A percentile compares a stretch with the other conserved stretches of the same genome.
These are phyloP conservation scores for Coniochaeta ligniaria DNA, from an alignment of 2,329 filamentous ascomycete species.

Conservation along the genomic window DNA sequence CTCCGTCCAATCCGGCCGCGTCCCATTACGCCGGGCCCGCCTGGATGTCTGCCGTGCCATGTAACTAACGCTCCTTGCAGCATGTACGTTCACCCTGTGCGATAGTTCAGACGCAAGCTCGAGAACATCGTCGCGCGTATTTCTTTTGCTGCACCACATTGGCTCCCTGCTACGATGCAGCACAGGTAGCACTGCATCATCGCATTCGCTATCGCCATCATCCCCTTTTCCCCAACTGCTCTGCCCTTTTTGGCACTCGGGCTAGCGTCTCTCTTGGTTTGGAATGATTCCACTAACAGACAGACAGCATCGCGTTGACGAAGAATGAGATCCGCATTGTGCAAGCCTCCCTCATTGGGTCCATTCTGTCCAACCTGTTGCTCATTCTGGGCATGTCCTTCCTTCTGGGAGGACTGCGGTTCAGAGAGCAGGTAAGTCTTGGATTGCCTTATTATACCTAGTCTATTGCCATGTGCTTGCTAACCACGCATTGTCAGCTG, in stretches of 20 bases:
- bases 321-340: constrained; percentile 66
- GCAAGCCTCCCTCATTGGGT: constrained; percentile 68
- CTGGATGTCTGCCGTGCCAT: background rate
- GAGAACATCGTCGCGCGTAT: background rate
- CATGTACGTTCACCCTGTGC: constrained; percentile 39
- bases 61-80: constrained; percentile 24
- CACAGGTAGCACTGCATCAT: too few relatives aligned
- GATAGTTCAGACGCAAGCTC: background rate
- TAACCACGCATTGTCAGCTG: constrained; percentile 39
- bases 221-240: background rate
- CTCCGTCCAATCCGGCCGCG: background rate
- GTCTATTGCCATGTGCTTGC: background rate
- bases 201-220: background rate
- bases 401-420: constrained; percentile 60
- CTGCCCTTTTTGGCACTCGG: background rate
- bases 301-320: constrained; percentile 28
- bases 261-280: background rate
- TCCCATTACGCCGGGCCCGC: background rate
- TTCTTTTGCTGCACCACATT: background rate
- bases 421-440: constrained; percentile 47
- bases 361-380: constrained; percentile 69
- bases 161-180: background rate
- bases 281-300: too few relatives aligned
- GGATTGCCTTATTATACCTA: background rate
- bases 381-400: constrained; percentile 73